Conservation (phyloP, 306 rosid species). For the Vachellia collinsii region DNA sequence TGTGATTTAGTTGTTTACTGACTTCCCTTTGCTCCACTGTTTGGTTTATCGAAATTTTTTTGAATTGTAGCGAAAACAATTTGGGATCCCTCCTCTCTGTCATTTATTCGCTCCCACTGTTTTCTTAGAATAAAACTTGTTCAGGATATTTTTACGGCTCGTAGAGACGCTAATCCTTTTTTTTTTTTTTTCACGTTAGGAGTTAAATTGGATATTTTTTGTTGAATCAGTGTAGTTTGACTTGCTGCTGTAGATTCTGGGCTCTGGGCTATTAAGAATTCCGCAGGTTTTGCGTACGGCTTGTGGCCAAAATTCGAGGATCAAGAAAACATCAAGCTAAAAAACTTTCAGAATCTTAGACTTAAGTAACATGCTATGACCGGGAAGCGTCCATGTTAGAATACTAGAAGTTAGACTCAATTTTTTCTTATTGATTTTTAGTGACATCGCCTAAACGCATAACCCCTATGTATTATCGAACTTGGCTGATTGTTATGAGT, state of each 20-base stretch:
- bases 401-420: neutral
- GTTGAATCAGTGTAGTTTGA: neutral
- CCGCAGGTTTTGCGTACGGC: neutral
- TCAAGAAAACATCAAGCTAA: too few relatives aligned
- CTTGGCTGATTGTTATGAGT: neutral
- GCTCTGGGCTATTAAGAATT: neutral
- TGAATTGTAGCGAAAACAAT: constrained; percentile 2
- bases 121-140: neutral
- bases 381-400: neutral
- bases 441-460: neutral
- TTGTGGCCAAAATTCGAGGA: neutral
- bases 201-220: neutral
- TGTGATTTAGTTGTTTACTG: neutral
- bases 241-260: constrained; percentile 26
- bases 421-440: neutral
- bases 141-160: constrained; percentile 9
- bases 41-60: neutral
- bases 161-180: neutral
- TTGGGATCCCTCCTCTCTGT: neutral
- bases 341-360: neutral
- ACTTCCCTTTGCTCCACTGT: neutral
- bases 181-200: neutral
- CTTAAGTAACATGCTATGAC: neutral
- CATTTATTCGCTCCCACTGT: neutral
- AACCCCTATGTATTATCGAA: neutral